Percentiles rank a stretch among this genome's conserved stretches.
These are phyloP conservation scores for Thalia dealbata DNA, from an alignment of 176 grass and related monocot genomes.

Conservation along the genomic window DNA sequence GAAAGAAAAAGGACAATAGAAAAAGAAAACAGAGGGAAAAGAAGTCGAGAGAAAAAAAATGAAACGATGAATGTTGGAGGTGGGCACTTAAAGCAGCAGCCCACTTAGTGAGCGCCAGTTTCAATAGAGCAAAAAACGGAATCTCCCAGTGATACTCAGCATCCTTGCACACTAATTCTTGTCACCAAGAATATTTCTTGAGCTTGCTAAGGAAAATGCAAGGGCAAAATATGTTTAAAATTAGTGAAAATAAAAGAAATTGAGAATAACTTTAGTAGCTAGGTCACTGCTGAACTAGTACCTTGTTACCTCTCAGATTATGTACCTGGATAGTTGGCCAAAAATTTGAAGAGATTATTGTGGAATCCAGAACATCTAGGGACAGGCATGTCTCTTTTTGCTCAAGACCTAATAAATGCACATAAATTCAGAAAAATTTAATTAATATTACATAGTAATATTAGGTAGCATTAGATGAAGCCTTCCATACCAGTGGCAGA, in stretches of 20 bases:
- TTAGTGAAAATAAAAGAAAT: background rate
- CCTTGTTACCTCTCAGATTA: background rate
- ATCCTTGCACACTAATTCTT: too few species aligned
- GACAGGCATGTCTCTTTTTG: constrained; percentile 47
- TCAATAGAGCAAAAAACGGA: too few species aligned
- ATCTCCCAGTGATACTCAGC: too few species aligned
- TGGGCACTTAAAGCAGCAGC: too few species aligned
- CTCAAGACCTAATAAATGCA: constrained; percentile 38
- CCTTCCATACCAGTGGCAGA: constrained; percentile 23
- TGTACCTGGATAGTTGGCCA: constrained; percentile 95
- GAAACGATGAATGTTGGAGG: too few species aligned
- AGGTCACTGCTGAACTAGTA: background rate
- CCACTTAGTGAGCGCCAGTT: too few species aligned
- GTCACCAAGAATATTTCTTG: too few species aligned
- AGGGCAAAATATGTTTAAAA: too few species aligned
- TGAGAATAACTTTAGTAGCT: background rate
- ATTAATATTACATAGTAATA: background rate
- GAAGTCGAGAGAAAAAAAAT: too few species aligned
- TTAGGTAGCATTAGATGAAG: background rate
- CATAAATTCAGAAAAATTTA: constrained; percentile 12
- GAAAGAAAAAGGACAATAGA: too few species aligned
- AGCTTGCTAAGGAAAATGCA: too few species aligned
- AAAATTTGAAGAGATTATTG: constrained; percentile 94
- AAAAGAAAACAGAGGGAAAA: too few species aligned
- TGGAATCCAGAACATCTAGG: constrained; percentile 80